Evolutionary conservation across 768 basidiomycete species (phyloP).

Genomic region (Trametes gibbosa): DNA sequence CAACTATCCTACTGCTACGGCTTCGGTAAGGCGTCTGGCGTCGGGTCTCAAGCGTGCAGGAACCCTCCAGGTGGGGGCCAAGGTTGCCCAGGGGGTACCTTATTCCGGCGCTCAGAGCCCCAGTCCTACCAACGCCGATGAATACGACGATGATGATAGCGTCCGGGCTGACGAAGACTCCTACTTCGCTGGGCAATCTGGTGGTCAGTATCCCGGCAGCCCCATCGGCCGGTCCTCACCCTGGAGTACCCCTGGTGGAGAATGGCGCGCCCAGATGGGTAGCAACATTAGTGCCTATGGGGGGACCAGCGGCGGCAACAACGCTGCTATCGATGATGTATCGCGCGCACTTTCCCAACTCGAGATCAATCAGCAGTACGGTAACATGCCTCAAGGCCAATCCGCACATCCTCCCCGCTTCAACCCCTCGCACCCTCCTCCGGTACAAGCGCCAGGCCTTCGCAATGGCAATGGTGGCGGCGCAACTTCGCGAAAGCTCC

Average conservation of each 20-base stretch:
- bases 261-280: conserved; percentile 53
- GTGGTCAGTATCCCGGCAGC: conserved; percentile 47
- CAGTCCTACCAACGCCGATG: conserved; percentile 53
- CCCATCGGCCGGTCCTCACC: conserved; percentile 64
- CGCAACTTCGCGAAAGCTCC: conserved; percentile 44
- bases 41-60: conserved; percentile 70
- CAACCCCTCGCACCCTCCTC: conserved; percentile 49
- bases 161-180: conserved; percentile 51
- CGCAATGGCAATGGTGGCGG: conserved; percentile 40
- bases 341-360: conserved; percentile 69
- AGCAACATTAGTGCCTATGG: conserved; percentile 6
- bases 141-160: conserved; percentile 56
- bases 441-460: conserved; percentile 43
- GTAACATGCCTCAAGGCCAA: conserved; percentile 41
- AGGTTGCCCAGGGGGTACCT: conserved; percentile 27
- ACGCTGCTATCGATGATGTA: conserved; percentile 65
- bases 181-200: conserved; percentile 43
- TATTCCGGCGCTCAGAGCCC: conserved; percentile 37
- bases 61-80: conserved; percentile 57
- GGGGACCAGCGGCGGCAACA: conserved; percentile 23
- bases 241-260: conserved; percentile 56
- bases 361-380: conserved; percentile 48
- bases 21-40: conserved; percentile 46
- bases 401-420: conserved; percentile 69
- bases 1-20: conserved; percentile 63